A percentile compares a stretch with the other conserved stretches of the same genome.
Conservation (phyloP, 495 filamentous ascomycete species). For the Gamarada debralockiae region DNA sequence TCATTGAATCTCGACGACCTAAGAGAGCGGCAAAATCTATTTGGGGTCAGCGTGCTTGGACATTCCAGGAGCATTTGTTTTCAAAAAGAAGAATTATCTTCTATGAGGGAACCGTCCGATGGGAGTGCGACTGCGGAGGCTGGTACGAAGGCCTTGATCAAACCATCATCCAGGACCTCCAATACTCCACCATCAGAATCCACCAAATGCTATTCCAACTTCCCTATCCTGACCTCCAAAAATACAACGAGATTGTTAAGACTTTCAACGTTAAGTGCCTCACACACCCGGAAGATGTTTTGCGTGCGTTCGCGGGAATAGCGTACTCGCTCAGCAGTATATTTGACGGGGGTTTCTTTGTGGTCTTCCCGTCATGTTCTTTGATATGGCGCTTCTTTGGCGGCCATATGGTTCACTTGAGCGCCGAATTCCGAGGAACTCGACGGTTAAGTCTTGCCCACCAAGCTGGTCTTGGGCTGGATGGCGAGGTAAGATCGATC, state of each 20-base stretch:
- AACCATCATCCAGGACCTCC: not conserved
- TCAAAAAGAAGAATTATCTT: not conserved
- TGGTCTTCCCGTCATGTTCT: not conserved
- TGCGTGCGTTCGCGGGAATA: not conserved
- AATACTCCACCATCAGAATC: not conserved
- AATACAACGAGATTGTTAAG: not conserved
- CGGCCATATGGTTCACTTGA: not conserved
- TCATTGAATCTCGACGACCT: no score
- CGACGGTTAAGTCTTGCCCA: no score
- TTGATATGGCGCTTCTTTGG: not conserved
- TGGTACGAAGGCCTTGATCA: not conserved
- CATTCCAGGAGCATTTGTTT: not conserved
- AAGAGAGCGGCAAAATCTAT: no score
- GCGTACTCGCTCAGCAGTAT: not conserved
- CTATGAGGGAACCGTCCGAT: not conserved
- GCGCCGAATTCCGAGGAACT: no score
- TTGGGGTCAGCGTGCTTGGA: not conserved
- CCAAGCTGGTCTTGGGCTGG: not conserved
- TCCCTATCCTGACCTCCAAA: not conserved
- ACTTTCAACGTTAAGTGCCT: not conserved
- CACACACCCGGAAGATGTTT: not conserved
- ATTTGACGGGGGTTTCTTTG: not conserved
- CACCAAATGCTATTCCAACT: not conserved
- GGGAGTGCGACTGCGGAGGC: not conserved
- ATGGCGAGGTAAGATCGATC: not conserved